Base-by-base conservation (phyloP, 768 basidiomycete species). In the Phallus indusiatus region DNA sequence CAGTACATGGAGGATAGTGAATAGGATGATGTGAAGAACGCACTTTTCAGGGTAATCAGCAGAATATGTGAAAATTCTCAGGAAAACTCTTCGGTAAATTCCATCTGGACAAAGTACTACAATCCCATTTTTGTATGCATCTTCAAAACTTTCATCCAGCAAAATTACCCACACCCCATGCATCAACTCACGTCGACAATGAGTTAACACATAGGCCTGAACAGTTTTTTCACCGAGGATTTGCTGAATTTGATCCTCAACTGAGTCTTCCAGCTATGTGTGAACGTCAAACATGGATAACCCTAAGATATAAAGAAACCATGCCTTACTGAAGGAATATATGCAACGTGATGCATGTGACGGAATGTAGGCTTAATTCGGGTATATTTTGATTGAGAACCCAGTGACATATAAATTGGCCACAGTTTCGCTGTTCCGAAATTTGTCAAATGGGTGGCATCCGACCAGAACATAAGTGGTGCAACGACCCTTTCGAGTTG, bases 301-400 rank as follows among this genome's bases (percentile, higher is more conserved):
- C 20, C 20, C 1, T 18, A 18, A 46, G 5, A 5, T n/a, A 20
- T 47, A 37, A 37, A 7, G n/a, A 46, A 17, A 8, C 35, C 18
- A 24, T 42, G 11, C 60, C 67, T 55, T 60, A 77, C 75, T 12
- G 67, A 65, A 0, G 75, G 76, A 21, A 80, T 70, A 63, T 78
- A 79, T 11, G 74, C 76, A 2, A 78, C 11, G 57, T 76, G 75
- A 60, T 78, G 73, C 20, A 67, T 65, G 1, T 74, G 68, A 18
- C 66, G 63, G 0, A 66, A 66, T 8, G 61, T 65, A 1, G 73
- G 74, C 14, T 65, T 63, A 1, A 61, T 61, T 1, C 69, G 65
- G n/a, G 66, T 59, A 53, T 77, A 78, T 61, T 80, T 81, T 0
- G 75, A 76, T 8, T 70, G 64, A 52, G 74, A 74, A 0, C 74